Percentiles rank a stretch among this genome's conserved stretches.
Evolutionary conservation across 768 basidiomycete genomes (phyloP).

Genomic region (Porphyrellus cyaneotinctus): DNA sequence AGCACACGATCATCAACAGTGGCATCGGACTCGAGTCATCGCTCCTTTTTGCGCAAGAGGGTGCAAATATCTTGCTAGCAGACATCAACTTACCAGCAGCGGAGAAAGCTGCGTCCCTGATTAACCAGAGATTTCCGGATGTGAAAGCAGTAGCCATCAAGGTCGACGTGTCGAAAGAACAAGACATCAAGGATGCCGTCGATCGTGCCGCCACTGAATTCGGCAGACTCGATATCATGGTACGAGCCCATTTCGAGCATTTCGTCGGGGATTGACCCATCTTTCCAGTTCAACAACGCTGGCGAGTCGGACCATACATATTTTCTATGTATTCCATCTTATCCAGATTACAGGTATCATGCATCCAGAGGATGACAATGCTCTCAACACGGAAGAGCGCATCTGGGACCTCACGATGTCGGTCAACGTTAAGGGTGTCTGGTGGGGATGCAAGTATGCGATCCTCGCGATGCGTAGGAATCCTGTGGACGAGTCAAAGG

Average conservation of each 20-base stretch:
- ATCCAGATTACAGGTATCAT: slow-evolving; percentile 70
- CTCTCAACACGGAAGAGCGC: slow-evolving; percentile 91
- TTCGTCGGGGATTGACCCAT: neutral
- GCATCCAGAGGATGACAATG: slow-evolving; percentile 94
- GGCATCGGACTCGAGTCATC: slow-evolving; percentile 96
- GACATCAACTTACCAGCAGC: slow-evolving; percentile 82
- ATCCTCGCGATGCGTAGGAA: slow-evolving; percentile 96
- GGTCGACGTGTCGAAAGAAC: slow-evolving; percentile 88
- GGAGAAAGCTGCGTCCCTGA: slow-evolving; percentile 58
- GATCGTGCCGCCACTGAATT: slow-evolving; percentile 76
- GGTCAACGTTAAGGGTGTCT: slow-evolving; percentile 97
- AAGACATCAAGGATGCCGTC: slow-evolving; percentile 78
- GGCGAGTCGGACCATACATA: slow-evolving; percentile 39
- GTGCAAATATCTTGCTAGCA: slow-evolving; percentile 83
- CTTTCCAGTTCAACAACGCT: slow-evolving; percentile 84
- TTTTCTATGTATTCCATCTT: neutral
- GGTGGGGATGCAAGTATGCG: slow-evolving; percentile 99
- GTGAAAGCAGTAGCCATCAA: slow-evolving; percentile 65
- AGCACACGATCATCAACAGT: slow-evolving; percentile 39
- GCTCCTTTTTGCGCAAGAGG: slow-evolving; percentile 92
- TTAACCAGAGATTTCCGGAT: slow-evolving; percentile 64
- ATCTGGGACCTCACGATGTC: slow-evolving; percentile 95
- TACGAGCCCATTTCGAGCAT: slow-evolving; percentile 32
- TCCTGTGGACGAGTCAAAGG: slow-evolving; percentile 73
- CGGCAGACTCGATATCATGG: slow-evolving; percentile 95